Base-by-base conservation (phyloP, 2,329 filamentous ascomycete genomes). In the Cercospora janseana region DNA sequence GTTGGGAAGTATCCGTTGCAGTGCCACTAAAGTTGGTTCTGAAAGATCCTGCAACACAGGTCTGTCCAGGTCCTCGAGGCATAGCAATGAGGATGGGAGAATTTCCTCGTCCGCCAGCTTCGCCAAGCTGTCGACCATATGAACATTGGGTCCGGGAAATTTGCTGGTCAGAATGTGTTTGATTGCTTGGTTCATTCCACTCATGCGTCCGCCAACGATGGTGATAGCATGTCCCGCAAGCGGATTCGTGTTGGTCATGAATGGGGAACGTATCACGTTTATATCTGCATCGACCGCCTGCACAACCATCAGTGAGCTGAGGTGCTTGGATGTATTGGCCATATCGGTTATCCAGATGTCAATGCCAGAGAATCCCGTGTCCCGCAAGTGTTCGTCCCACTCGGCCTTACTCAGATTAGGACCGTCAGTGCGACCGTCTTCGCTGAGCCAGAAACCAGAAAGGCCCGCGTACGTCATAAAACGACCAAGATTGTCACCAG, bases 351-450 rank as follows among this genome's bases (percentile, higher is more conserved):
- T 32, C 12, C n/a, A 60, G 41, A 18, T 46, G 16, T 67, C 61
- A n/a, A 66, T 37, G 1, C 63, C 67, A 9, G 65, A 63, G 46
- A 69, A 70, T 9, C 66, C 66, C 4, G 60, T 51, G 2, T 55
- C 44, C 6, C 40, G 34, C 37, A 74, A 56, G 9, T 63, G 34
- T 2, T 24, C 21, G 29, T 67, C 49, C 72, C 72, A 73, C 28
- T 63, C 48, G 0, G 43, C 50, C 6, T 54, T 34, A 3, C 56
- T 55, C 9, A 52, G 9, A 28, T n/a, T 20, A 1, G 70, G 70
- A 64, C 53, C 34, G 32, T 21, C n/a, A 21, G 26, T 31, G 5
- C 49, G 49, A 13, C 64, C 66, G 37, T 68, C 66, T 1, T 68
- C 61, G 18, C 31, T 38, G n/a, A 40, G 29, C 49, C 49, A 51